Evolutionary conservation across 2,329 filamentous ascomycete species (phyloP), one percentile per base, ranked within the genome.

Genomic region (Fusarium sp.): DNA sequence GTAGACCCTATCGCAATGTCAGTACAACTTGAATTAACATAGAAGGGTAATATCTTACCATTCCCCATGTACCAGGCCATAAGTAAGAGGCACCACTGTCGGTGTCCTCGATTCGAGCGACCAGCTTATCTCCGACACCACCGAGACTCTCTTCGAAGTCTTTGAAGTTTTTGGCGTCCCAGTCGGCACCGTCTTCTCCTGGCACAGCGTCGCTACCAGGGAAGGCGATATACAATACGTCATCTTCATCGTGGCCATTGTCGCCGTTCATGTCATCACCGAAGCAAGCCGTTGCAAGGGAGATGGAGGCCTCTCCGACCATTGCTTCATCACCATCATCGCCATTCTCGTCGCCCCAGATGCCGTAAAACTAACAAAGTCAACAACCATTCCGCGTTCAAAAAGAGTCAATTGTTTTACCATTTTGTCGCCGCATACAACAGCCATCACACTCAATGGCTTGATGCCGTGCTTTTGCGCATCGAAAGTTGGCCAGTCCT

Each of bases 151-250:
- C 79, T 79, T 88, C 85, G 71, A 91, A 91, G 22, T 85, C 83
- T 14, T 80, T 79, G 33, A 82, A 86, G 69, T 79, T 85, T 12
- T 78, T 77, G 0, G 90, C 88, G 14, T 81, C 81, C 90, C 90
- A 92, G 36, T 85, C 81, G 0, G 90, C 90, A 26, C 84, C 84
- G 5, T 80, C 78, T 18, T 83, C 80, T 3, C 89, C 90, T 1
- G 89, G 89, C 2, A 91, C 87, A 2, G 90, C 89, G 11, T 87
- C 85, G 1, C 79, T 63, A 4, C 90, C 90, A 0, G 83, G 83
- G 76, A 92, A 92, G 0, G 88, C 90, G 55, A 92, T 84, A 79
- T 88, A 92, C 41, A 92, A 80, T 1, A 92, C 88, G 78, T 92
- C 89, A 39, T 89, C 84, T 22, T 83, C 80, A 45, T 84, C 84